Conservation (phyloP, 306 rosid species). For the Carpinus viminea region DNA sequence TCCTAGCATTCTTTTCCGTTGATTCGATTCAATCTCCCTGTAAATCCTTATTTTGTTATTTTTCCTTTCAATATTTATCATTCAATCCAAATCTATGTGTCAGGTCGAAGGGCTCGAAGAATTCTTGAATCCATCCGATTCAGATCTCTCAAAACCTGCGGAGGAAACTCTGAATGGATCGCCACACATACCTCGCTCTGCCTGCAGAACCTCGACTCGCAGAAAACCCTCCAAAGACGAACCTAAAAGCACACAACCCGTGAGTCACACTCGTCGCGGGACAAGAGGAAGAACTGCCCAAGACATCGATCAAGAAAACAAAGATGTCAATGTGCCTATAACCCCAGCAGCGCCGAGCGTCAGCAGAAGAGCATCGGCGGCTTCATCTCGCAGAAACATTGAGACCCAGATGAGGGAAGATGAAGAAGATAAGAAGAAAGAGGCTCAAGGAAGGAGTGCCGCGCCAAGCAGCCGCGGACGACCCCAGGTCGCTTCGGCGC, state of each 20-base stretch:
- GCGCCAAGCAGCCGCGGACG: constrained; percentile 39
- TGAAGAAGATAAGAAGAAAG: constrained; percentile 16
- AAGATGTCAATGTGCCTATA: constrained; percentile 20
- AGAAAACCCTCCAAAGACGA: constrained; percentile 43
- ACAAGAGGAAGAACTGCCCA: constrained; percentile 25
- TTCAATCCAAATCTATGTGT: constrained; percentile 4
- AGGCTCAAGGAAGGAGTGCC: constrained; percentile 33
- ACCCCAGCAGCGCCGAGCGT: constrained; percentile 36
- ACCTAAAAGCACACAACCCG: constrained; percentile 31
- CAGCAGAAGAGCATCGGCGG: constrained; percentile 34
- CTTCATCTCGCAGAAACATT: constrained; percentile 38
- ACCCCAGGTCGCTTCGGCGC: constrained; percentile 35
- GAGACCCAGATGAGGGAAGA: constrained; percentile 28
- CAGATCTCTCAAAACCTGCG: constrained; percentile 25
- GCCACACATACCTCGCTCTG: constrained; percentile 39
- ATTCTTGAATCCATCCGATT: constrained; percentile 35
- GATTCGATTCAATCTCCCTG: neutral
- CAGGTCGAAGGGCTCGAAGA: constrained; percentile 92
- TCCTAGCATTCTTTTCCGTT: neutral
- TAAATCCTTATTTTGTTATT: neutral
- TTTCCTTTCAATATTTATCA: neutral
- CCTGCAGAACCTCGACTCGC: constrained; percentile 48
- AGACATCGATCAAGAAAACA: constrained; percentile 44
- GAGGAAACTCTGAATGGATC: constrained; percentile 33
- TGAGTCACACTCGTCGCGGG: constrained; percentile 35